Conservation (phyloP, 1,284 basidiomycete species). For the Ganoderma resinaceum region DNA sequence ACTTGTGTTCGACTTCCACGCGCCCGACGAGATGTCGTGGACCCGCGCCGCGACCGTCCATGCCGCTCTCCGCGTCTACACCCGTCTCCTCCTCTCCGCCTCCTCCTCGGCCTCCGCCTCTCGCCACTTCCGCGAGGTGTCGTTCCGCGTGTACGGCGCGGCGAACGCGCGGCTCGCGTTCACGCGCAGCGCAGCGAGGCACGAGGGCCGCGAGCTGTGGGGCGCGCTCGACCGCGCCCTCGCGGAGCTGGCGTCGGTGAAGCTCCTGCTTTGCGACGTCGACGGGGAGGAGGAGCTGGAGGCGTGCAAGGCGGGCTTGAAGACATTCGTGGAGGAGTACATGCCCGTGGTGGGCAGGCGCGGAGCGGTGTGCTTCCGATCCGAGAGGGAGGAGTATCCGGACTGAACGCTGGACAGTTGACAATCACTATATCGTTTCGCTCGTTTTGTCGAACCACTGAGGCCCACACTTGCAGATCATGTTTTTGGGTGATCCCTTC, state of each 20-base stretch:
- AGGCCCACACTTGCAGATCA: too few species aligned
- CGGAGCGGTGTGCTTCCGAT: background rate
- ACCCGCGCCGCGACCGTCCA: constrained; percentile 4
- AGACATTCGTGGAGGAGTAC: constrained; percentile 1
- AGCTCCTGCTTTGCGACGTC: constrained; percentile 15
- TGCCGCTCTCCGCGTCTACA: constrained; percentile 6
- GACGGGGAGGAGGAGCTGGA: background rate
- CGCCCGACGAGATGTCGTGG: background rate
- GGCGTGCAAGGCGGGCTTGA: background rate
- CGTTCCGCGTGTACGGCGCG: constrained; percentile 11
- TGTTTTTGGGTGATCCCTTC: too few species aligned
- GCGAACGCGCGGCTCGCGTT: background rate
- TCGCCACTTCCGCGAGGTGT: constrained; percentile 6
- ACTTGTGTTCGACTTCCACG: constrained; percentile 10
- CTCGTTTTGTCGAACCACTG: background rate
- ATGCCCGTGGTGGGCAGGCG: constrained; percentile 2
- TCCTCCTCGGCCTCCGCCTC: background rate
- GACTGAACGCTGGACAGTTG: background rate
- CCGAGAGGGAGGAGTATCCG: background rate
- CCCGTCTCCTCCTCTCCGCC: constrained; percentile 6
- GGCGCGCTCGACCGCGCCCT: constrained; percentile 13
- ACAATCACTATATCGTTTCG: background rate
- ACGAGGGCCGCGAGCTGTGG: constrained; percentile 6
- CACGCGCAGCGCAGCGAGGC: constrained; percentile 1
- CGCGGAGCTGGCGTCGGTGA: constrained; percentile 3